Evolutionary conservation across 2,329 filamentous ascomycete genomes (phyloP), one percentile per base, ranked within the genome.

Genomic region (Chaetomiaceae sp.): DNA sequence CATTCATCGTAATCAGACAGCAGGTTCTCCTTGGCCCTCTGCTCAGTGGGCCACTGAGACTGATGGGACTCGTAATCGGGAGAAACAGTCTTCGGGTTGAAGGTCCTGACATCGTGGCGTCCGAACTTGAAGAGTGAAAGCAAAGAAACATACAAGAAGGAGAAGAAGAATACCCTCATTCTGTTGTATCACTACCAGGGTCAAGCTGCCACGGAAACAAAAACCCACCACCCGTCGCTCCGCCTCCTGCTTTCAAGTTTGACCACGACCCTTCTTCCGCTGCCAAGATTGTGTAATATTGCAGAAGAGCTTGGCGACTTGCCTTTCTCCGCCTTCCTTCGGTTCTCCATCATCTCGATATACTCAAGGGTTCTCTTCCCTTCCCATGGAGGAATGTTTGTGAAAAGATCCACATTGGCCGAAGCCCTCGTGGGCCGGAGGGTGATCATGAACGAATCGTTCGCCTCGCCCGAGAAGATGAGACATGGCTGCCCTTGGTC

Each of bases 191-290:
- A 9, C 5, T 27, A 5, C 25, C 25, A n/a, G n/a, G n/a, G n/a
- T n/a, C n/a, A n/a, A n/a, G n/a, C n/a, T 9, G 22, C 12, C 23
- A 40, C 37, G 2, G 14, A 15, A 7, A 40, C 19, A 20, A 37
- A 37, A 14, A 54, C 39, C 51, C 45, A 54, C 46, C 51, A 54
- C 12, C 51, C 51, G 6, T 49, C 38, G 9, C 14, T 45, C 29
- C 33, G 38, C 14, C 51, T 54, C 46, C 39, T n/a, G 39, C 33
- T 54, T 3, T 44, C 7, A 3, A 49, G 9, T 22, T 23, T 14
- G 33, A 54, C 29, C 2, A 17, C 14, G 1, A 49, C 44, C 1
- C 12, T 15, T 9, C 11, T n/a, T n/a, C 22, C 23, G n/a, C 22
- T 7, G 8, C n/a, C 22, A 29, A 48, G 15, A 11, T 38, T 20